Conservation (phyloP, 495 filamentous ascomycete species). For the Jackrogersella multiformis region DNA sequence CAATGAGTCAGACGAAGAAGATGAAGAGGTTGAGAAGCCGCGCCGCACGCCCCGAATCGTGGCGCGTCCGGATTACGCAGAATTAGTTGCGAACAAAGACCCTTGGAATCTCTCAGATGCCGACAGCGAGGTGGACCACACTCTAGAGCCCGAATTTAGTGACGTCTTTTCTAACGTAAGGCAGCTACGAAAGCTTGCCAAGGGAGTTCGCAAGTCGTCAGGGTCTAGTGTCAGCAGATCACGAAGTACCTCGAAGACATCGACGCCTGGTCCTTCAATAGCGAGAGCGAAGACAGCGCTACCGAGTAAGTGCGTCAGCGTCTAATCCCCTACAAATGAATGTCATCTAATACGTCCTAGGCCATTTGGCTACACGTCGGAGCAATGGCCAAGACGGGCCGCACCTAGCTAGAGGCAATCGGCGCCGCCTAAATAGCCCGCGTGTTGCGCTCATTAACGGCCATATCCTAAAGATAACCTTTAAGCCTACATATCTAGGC, state of each 20-base stretch:
- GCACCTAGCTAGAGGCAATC: constrained; percentile 37
- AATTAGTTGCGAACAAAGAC: constrained; percentile 43
- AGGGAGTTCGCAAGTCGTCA: constrained; percentile 13
- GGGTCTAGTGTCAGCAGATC: constrained; percentile 24
- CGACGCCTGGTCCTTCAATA: constrained; percentile 25
- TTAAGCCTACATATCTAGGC: background rate
- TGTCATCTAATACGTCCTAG: constrained; percentile 18
- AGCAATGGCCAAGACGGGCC: constrained; percentile 45
- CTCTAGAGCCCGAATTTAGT: background rate
- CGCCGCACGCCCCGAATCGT: constrained; percentile 39
- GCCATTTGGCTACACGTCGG: constrained; percentile 45
- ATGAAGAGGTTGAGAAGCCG: constrained; percentile 33
- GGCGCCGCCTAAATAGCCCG: background rate
- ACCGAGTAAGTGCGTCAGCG: constrained; percentile 41
- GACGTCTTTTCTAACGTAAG: constrained; percentile 15
- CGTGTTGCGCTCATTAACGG: constrained; percentile 24
- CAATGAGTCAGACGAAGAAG: constrained; percentile 26
- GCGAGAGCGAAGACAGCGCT: constrained; percentile 32
- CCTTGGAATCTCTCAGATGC: constrained; percentile 41
- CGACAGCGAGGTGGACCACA: constrained; percentile 34
- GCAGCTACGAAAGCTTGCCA: constrained; percentile 3
- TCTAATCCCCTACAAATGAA: background rate
- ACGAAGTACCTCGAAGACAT: constrained; percentile 25
- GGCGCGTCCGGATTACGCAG: constrained; percentile 44
- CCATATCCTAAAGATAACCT: constrained; percentile 26